A percentile compares a stretch with the other conserved stretches of the same genome.
Conservation (phyloP, 495 filamentous ascomycete species). For the Xylaria bambusicola region DNA sequence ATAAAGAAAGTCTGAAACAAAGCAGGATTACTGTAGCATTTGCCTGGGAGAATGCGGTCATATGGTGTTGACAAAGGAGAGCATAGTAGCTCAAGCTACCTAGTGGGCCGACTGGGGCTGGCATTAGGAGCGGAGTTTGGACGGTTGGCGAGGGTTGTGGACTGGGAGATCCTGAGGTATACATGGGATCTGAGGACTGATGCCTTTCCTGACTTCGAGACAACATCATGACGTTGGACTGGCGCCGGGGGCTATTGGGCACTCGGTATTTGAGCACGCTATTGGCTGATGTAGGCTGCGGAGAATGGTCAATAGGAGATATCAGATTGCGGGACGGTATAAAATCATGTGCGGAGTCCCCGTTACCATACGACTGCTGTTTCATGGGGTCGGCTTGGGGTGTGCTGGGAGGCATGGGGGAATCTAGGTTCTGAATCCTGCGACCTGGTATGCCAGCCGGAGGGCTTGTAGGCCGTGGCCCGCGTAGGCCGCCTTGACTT, state of each 20-base stretch:
- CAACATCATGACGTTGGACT: slow-evolving; percentile 34
- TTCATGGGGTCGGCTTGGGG: slow-evolving; percentile 47
- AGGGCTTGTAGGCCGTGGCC: slow-evolving; percentile 36
- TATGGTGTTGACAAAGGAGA: slow-evolving; percentile 33
- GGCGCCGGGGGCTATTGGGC: slow-evolving; percentile 34
- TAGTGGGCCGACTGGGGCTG: slow-evolving; percentile 53
- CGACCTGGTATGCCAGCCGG: slow-evolving; percentile 37
- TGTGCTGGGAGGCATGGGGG: slow-evolving; percentile 48
- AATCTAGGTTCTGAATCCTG: slow-evolving; percentile 60
- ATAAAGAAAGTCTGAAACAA: slow-evolving; percentile 35
- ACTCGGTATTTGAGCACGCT: slow-evolving; percentile 35
- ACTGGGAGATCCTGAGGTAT: slow-evolving; percentile 23
- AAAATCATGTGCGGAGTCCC: slow-evolving; percentile 24
- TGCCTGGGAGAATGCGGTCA: slow-evolving; percentile 19
- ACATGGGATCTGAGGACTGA: slow-evolving; percentile 20
- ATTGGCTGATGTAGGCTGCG: slow-evolving; percentile 29
- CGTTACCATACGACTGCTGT: slow-evolving; percentile 21
- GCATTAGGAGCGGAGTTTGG: slow-evolving; percentile 57
- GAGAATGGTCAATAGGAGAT: slow-evolving; percentile 26
- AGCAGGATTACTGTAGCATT: slow-evolving; percentile 28
- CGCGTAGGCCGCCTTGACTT: slow-evolving; percentile 40
- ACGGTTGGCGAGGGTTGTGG: slow-evolving; percentile 36
- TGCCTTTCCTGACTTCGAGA: slow-evolving; percentile 40
- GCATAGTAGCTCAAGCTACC: slow-evolving; percentile 39
- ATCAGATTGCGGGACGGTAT: slow-evolving; percentile 38